Percentiles rank a stretch among this genome's conserved stretches.
phyloP scores from a whole-genome alignment of 2,329 filamentous ascomycete genomes.

The Xylariales sp. region DNA sequence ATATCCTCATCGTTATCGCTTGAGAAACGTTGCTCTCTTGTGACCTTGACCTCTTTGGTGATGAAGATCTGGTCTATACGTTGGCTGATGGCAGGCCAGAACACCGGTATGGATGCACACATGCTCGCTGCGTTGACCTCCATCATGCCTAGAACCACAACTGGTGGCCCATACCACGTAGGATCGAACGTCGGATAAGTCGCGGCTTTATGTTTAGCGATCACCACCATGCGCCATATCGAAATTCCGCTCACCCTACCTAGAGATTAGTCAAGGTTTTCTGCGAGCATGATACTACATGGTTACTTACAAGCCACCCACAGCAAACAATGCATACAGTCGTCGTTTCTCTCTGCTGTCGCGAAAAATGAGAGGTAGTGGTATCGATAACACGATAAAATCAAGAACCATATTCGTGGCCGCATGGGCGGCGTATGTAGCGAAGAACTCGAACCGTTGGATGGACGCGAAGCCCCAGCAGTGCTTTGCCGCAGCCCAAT shows the following conservation, averaged over 20 bases:
- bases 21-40: constrained; percentile 8
- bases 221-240: constrained; percentile 19
- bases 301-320: too few relatives aligned
- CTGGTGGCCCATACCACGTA: constrained; percentile 20
- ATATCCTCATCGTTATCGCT: constrained; percentile 8
- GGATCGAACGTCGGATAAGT: constrained; percentile 25
- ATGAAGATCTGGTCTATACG: constrained; percentile 27
- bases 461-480: constrained; percentile 28
- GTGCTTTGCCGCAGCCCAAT: constrained; percentile 11
- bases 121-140: constrained; percentile 15
- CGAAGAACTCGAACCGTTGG: constrained; percentile 16
- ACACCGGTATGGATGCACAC: constrained; percentile 26
- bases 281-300: too few relatives aligned
- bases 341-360: too few relatives aligned
- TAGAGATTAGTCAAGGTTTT: not conserved
- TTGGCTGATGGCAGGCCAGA: constrained; percentile 24
- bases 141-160: constrained; percentile 14
- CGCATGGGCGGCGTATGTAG: constrained; percentile 22
- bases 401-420: constrained; percentile 26
- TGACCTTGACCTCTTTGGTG: constrained; percentile 26
- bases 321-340: too few relatives aligned
- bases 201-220: constrained; percentile 18
- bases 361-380: constrained; percentile 22
- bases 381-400: constrained; percentile 24
- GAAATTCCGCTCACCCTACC: constrained; percentile 1